phyloP scores from a whole-genome alignment of 441 rosid genomes.

The Euphorbia schlechtendalii region DNA sequence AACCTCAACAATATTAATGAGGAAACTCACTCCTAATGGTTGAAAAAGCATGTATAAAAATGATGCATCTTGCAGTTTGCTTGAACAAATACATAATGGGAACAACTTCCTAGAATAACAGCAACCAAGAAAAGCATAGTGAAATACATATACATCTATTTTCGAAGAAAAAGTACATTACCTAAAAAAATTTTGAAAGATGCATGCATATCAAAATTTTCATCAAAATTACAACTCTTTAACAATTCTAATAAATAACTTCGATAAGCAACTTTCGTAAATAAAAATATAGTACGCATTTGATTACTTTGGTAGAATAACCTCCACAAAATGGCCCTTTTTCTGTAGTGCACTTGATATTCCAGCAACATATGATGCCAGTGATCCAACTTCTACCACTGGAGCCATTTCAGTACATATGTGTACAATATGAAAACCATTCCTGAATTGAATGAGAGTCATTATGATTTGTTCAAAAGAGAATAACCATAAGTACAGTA shows the following conservation, averaged over 20 bases:
- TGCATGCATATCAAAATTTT: background rate
- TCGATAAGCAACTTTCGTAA: background rate
- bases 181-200: background rate
- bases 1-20: background rate
- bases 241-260: background rate
- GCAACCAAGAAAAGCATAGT: background rate
- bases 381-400: constrained; percentile 51
- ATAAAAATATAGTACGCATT: constrained; percentile 11
- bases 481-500: background rate
- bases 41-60: background rate
- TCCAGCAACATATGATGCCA: constrained; percentile 63
- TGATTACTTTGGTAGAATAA: constrained; percentile 74
- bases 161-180: background rate
- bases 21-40: background rate
- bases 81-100: background rate
- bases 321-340: constrained; percentile 72
- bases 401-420: constrained; percentile 88
- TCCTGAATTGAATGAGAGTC: constrained; percentile 37
- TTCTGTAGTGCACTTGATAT: constrained; percentile 54
- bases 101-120: background rate
- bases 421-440: constrained; percentile 59
- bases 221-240: background rate
- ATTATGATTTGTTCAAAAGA: constrained; percentile 8
- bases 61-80: constrained; percentile 1
- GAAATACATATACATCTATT: background rate